Percentiles rank a stretch among this genome's conserved stretches.
phyloP scores from a whole-genome alignment of 495 filamentous ascomycete genomes.

The Entonaema liquescens region DNA sequence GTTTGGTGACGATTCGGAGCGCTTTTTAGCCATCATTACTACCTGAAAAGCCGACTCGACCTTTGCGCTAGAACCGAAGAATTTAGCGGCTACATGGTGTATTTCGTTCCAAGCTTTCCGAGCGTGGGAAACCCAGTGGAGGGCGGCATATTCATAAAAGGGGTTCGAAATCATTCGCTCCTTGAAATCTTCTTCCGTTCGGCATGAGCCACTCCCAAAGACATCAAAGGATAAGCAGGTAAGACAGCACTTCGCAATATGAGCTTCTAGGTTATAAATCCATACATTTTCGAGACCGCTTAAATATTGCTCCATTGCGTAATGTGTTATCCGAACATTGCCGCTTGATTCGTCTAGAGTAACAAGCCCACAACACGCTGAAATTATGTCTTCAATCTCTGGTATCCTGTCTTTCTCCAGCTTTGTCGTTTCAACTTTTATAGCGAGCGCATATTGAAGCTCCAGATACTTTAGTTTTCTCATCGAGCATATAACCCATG shows the following conservation, averaged over 20 bases:
- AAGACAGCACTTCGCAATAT: not conserved
- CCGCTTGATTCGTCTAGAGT: not conserved
- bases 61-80: not conserved
- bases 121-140: not conserved
- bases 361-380: not conserved
- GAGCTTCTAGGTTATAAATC: too few relatives aligned
- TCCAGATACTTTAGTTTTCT: conserved; percentile 54
- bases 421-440: conserved; percentile 39
- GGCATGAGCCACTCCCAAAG: not conserved
- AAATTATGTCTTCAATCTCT: conserved; percentile 19
- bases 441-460: conserved; percentile 59
- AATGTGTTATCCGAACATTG: not conserved
- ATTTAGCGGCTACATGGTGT: not conserved
- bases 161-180: not conserved
- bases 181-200: not conserved
- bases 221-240: not conserved
- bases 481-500: conserved; percentile 56
- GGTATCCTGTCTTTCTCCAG: conserved; percentile 54
- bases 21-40: too few relatives aligned
- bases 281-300: too few relatives aligned
- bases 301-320: not conserved
- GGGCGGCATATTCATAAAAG: not conserved
- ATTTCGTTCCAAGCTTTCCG: not conserved
- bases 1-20: too few relatives aligned
- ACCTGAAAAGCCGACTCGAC: not conserved